A percentile compares a stretch with the other conserved stretches of the same genome.
Evolutionary conservation across 2,329 filamentous ascomycete genomes (phyloP).

Genomic region (Cladosporium sphaerospermum): DNA sequence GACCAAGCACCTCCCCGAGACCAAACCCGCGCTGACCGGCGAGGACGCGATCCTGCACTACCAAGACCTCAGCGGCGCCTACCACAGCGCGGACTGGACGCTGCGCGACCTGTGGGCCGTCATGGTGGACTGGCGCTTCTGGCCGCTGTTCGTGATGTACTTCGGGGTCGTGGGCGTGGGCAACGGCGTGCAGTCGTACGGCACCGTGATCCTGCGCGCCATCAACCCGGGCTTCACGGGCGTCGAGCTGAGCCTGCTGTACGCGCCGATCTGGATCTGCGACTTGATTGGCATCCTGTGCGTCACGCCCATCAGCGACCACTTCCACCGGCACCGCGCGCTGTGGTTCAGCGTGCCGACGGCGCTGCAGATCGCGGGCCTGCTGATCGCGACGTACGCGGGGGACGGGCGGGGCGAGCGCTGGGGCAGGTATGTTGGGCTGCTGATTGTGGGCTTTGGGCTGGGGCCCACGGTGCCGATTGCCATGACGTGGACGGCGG

Average conservation of each 20-base stretch:
- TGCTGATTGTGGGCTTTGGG: constrained; percentile 86
- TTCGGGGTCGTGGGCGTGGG: constrained; percentile 91
- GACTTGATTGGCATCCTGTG: constrained; percentile 82
- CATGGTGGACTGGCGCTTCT: constrained; percentile 78
- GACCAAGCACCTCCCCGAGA: constrained; percentile 60
- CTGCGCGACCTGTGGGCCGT: constrained; percentile 63
- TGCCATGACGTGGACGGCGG: constrained; percentile 88
- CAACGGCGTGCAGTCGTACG: constrained; percentile 83
- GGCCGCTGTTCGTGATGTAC: constrained; percentile 85
- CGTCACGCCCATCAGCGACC: constrained; percentile 77
- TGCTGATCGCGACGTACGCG: constrained; percentile 75
- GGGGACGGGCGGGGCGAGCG: constrained; percentile 48
- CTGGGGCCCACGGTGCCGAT: constrained; percentile 86
- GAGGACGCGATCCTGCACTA: constrained; percentile 79
- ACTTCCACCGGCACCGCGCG: constrained; percentile 73
- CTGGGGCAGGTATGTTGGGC: constrained; percentile 80
- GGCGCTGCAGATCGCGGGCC: constrained; percentile 72
- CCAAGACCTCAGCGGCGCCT: constrained; percentile 72
- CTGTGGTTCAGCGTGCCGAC: constrained; percentile 74
- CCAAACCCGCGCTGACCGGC: constrained; percentile 65
- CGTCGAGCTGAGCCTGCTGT: constrained; percentile 72
- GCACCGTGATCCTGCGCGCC: constrained; percentile 74
- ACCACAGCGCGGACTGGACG: constrained; percentile 68
- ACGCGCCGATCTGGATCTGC: constrained; percentile 81
- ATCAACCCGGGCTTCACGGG: constrained; percentile 69